Conservation (phyloP, 495 filamentous ascomycete species). For the Podospora didyma region DNA sequence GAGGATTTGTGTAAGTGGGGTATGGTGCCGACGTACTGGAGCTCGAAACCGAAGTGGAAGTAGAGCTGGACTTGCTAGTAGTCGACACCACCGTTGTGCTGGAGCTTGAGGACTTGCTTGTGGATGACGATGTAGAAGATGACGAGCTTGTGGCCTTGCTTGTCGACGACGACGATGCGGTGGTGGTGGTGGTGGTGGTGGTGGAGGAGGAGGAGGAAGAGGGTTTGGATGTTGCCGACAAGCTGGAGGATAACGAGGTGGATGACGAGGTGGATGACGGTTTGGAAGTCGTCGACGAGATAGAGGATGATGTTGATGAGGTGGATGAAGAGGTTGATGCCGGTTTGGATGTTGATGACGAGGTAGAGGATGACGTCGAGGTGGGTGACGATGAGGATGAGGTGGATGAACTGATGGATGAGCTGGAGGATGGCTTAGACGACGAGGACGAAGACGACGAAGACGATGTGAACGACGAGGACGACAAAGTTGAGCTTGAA, state of each 20-base stretch:
- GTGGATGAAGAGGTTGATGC: background rate
- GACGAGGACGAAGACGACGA: background rate
- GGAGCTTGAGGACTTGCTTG: background rate
- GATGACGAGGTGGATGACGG: background rate
- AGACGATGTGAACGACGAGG: background rate
- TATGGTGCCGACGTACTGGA: conserved; percentile 1
- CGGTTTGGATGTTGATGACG: background rate
- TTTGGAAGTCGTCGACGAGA: background rate
- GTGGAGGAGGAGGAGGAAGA: background rate
- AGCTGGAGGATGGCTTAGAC: background rate
- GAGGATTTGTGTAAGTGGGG: background rate
- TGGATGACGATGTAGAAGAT: background rate
- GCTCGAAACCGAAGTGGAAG: background rate
- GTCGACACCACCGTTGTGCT: background rate
- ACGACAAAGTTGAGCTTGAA: background rate
- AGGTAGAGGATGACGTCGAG: background rate
- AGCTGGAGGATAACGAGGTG: conserved; percentile 5
- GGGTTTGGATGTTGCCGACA: background rate
- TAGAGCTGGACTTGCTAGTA: background rate
- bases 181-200: background rate
- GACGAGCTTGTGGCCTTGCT: background rate
- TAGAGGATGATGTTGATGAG: conserved; percentile 3
- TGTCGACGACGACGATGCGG: background rate
- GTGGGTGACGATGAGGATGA: background rate
- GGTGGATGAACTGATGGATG: background rate